Evolutionary conservation across 2,329 filamentous ascomycete species (phyloP), one percentile per base, ranked within the genome.

Genomic region (Fusarium redolens): DNA sequence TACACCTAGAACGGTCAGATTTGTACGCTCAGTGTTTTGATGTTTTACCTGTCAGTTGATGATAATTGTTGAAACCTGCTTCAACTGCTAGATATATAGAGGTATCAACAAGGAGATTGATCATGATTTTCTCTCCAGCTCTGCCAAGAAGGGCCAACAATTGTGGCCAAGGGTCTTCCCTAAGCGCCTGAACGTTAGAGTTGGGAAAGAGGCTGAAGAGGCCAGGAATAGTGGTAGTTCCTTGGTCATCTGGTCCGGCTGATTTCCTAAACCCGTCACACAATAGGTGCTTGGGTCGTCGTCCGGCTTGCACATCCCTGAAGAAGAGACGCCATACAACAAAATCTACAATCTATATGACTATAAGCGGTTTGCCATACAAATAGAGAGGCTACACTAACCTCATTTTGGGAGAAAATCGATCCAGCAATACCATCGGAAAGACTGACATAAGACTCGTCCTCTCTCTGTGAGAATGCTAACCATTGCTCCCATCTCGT

Each of bases 281-380:
- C 8, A 99, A 87, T 9, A 97, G 78, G 82, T 98, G 93, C 56
- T 89, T 88, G 4, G 92, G 91, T 77, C 87, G 89, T 55, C 71
- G 40, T 14, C 73, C 85, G 80, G 65, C 81, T 82, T 33, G 79
- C 37, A 85, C 83, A 20, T 85, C 82, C 74, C 88, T 86, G 17
- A 88, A 89, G 80, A 97, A 97, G 4, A 97, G 84, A 14, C 89
- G 86, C 90, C 92, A 95, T 45, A 98, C 89, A 33, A 89, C 88
- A 80, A 93, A 94, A 78, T 95, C 92, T 47, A 96, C 86, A 74
- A 96, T 88, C 92, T 95, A 75, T 58, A n/a, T 55, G 14, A 25
- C 20, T 9, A 35, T 76, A 65, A 76, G 70, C n/a, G 18, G 41
- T 20, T 15, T 28, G 38, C 7, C 17, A 28, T 52, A 56, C 25